Evolutionary conservation across 106 monocot genomes (phyloP).

Genomic region (Phalaenopsis aphrodite): DNA sequence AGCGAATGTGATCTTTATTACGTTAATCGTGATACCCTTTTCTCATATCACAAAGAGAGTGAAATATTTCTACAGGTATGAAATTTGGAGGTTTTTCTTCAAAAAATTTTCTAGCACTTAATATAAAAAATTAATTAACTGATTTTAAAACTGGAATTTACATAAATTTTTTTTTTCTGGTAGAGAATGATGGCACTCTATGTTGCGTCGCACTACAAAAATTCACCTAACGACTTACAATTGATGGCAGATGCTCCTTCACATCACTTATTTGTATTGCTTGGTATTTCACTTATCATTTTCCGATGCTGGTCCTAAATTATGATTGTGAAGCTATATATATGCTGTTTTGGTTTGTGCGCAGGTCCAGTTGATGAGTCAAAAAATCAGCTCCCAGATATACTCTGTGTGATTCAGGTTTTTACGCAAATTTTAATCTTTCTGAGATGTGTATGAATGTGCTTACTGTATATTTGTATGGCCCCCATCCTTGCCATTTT

Average conservation of each 20-base stretch:
- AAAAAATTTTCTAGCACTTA: background rate
- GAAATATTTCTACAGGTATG: constrained; percentile 92
- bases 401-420: constrained; percentile 95
- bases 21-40: constrained; percentile 94
- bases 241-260: constrained; percentile 99
- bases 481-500: background rate
- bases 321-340: background rate
- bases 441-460: background rate
- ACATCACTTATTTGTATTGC: constrained; percentile 96
- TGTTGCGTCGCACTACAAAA: constrained; percentile 99
- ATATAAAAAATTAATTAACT: background rate
- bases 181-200: constrained; percentile 99
- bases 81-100: background rate
- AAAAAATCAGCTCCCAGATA: constrained; percentile 90
- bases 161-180: constrained; percentile 6
- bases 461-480: background rate
- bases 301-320: background rate
- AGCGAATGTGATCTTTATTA: constrained; percentile 92
- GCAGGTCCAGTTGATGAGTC: constrained; percentile 93
- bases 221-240: constrained; percentile 98
- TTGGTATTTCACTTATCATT: constrained; percentile 41
- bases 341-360: constrained; percentile 9
- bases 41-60: constrained; percentile 97
- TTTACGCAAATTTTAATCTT: constrained; percentile 6
- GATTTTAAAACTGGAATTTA: background rate